A percentile compares a stretch with the other conserved stretches of the same genome.
Evolutionary conservation across 768 basidiomycete genomes (phyloP).

Genomic region (Stropharia rugosoannulata): DNA sequence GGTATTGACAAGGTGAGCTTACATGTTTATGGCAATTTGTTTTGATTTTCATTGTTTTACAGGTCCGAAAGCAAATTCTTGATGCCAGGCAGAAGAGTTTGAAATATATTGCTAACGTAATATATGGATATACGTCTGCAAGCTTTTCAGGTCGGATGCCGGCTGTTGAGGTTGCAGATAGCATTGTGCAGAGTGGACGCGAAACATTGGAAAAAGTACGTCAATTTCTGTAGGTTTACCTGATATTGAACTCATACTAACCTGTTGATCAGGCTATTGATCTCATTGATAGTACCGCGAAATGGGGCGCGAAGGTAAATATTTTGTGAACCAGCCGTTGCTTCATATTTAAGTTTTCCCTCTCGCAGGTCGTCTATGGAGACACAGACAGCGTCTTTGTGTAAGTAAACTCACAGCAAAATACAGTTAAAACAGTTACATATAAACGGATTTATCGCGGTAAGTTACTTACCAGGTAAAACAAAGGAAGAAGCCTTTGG

Average conservation of each 20-base stretch:
- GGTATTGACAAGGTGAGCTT: constrained; percentile 67
- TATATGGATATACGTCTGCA: constrained; percentile 95
- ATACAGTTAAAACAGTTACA: background rate
- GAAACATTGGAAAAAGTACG: constrained; percentile 91
- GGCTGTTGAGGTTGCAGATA: constrained; percentile 96
- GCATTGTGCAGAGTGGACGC: constrained; percentile 94
- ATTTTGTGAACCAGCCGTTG: background rate
- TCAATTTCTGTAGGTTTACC: background rate
- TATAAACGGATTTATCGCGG: background rate
- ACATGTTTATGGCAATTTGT: background rate
- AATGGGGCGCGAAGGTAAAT: constrained; percentile 80
- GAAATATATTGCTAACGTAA: constrained; percentile 93
- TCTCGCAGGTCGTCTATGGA: constrained; percentile 80
- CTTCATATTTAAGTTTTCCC: background rate
- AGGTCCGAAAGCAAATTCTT: constrained; percentile 76
- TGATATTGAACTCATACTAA: background rate
- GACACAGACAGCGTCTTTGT: constrained; percentile 97
- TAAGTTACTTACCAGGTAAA: constrained; percentile 76
- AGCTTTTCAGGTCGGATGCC: constrained; percentile 98
- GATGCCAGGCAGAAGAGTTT: constrained; percentile 91
- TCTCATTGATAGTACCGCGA: constrained; percentile 68
- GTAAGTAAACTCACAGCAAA: constrained; percentile 24
- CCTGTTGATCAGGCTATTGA: constrained; percentile 64
- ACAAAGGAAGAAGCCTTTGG: constrained; percentile 93
- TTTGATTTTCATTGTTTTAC: background rate